phyloP scores from a whole-genome alignment of 1,139 yeast species.

The Saccharomycopsis crataegensis region DNA sequence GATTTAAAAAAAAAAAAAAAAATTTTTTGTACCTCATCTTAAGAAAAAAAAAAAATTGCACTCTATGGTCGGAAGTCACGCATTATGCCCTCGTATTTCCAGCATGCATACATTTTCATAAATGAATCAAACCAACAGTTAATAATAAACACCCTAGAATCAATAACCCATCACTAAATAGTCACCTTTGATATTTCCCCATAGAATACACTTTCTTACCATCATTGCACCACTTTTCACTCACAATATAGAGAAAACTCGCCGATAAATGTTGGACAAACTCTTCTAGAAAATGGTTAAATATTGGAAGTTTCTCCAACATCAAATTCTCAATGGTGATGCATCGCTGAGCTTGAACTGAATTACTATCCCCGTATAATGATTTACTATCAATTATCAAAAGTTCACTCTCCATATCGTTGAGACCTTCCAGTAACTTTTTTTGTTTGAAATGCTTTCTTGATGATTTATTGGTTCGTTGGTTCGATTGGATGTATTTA shows the following conservation, averaged over 20 bases:
- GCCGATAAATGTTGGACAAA: conserved; percentile 10
- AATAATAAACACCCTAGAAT: not conserved
- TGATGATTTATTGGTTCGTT: not conserved
- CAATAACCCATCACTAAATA: too few relatives aligned
- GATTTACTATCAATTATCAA: not conserved
- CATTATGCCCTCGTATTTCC: too few relatives aligned
- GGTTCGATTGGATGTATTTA: not conserved
- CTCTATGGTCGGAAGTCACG: too few relatives aligned
- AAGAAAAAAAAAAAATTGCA: too few relatives aligned
- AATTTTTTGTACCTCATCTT: too few relatives aligned
- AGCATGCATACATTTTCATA: too few relatives aligned
- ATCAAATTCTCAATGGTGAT: conserved; percentile 27
- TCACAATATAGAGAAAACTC: not conserved
- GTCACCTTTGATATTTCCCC: too few relatives aligned
- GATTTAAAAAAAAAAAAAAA: too few relatives aligned
- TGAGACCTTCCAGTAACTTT: not conserved
- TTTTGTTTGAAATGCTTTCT: not conserved
- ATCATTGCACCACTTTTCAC: too few relatives aligned
- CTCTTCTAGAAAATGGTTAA: conserved; percentile 22
- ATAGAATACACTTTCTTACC: too few relatives aligned
- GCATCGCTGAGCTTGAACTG: conserved; percentile 22
- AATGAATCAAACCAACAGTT: not conserved
- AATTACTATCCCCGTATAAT: not conserved
- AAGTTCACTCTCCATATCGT: not conserved
- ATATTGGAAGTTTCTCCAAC: conserved; percentile 27